A percentile compares a stretch with the other conserved stretches of the same genome.
phyloP scores from a whole-genome alignment of 805 yeast species.

The Nakazawaea peltata region DNA sequence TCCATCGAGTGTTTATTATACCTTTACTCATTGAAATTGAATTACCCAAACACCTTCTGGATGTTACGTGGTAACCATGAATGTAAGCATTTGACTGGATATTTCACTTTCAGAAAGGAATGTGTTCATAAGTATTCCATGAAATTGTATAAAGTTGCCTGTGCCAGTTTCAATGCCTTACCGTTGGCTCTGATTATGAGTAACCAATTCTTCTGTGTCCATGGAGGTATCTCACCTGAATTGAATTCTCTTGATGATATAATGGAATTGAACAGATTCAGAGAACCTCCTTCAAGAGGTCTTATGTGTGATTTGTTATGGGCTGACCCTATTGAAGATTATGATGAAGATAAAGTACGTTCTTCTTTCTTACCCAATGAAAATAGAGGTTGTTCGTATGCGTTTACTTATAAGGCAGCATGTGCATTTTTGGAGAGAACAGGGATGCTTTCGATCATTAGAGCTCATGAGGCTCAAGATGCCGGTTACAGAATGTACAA shows the following conservation, averaged over 20 bases:
- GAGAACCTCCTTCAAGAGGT: constrained; percentile 91
- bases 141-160: constrained; percentile 61
- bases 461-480: constrained; percentile 98
- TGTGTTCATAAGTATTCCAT: constrained; percentile 76
- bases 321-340: constrained; percentile 94
- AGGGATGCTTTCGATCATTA: constrained; percentile 71
- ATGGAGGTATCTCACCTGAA: constrained; percentile 92
- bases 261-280: constrained; percentile 63
- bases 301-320: constrained; percentile 91
- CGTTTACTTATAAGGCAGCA: constrained; percentile 76
- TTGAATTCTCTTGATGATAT: constrained; percentile 64
- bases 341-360: constrained; percentile 44
- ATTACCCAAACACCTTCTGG: constrained; percentile 66
- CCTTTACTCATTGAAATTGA: constrained; percentile 71
- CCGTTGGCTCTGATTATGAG: constrained; percentile 94
- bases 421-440: constrained; percentile 74
- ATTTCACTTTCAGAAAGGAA: constrained; percentile 88
- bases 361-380: constrained; percentile 52
- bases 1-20: constrained; percentile 77
- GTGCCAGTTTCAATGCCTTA: constrained; percentile 73
- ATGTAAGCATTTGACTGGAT: constrained; percentile 85
- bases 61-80: constrained; percentile 93
- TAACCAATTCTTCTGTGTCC: constrained; percentile 90
- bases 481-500: constrained; percentile 95
- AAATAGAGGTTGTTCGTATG: constrained; percentile 88